Evolutionary conservation across 768 basidiomycete species (phyloP).

Genomic region (Mycena rebaudengoi): DNA sequence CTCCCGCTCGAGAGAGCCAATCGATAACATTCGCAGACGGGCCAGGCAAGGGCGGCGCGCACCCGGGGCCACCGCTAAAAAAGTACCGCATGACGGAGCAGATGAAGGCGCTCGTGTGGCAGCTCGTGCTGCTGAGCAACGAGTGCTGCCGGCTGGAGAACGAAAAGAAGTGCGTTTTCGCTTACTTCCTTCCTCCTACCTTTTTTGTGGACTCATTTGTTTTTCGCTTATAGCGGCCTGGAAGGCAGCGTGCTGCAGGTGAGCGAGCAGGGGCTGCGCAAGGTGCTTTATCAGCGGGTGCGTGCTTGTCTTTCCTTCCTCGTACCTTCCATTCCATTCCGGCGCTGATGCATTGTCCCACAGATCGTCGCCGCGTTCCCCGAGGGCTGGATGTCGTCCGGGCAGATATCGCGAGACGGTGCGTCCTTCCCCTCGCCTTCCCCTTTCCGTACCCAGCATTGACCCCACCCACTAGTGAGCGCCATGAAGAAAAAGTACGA

Average conservation of each 20-base stretch:
- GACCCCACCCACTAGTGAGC: slow-evolving; percentile 61
- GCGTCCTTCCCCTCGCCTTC: slow-evolving; percentile 30
- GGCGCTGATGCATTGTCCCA: neutral
- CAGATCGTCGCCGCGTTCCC: slow-evolving; percentile 86
- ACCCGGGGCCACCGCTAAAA: slow-evolving; percentile 73
- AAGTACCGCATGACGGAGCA: slow-evolving; percentile 81
- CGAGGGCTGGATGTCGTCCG: slow-evolving; percentile 85
- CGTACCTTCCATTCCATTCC: neutral
- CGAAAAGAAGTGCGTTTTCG: slow-evolving; percentile 52
- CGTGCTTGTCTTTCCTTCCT: slow-evolving; percentile 24
- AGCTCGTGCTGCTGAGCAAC: slow-evolving; percentile 82
- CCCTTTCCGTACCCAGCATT: neutral
- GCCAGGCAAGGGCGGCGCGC: slow-evolving; percentile 31
- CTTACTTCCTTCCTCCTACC: neutral
- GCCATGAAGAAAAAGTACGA: slow-evolving; percentile 86
- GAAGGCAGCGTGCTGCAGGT: slow-evolving; percentile 77
- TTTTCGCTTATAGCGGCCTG: slow-evolving; percentile 51
- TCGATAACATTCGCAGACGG: too few relatives aligned
- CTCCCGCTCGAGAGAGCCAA: too few relatives aligned
- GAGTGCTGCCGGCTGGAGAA: slow-evolving; percentile 75
- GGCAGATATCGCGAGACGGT: slow-evolving; percentile 90
- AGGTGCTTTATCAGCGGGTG: slow-evolving; percentile 83
- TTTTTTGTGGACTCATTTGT: neutral
- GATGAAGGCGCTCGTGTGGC: slow-evolving; percentile 85
- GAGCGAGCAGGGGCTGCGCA: slow-evolving; percentile 83